phyloP scores from a whole-genome alignment of 768 basidiomycete genomes.

The Naganishia vaughanmartiniae region DNA sequence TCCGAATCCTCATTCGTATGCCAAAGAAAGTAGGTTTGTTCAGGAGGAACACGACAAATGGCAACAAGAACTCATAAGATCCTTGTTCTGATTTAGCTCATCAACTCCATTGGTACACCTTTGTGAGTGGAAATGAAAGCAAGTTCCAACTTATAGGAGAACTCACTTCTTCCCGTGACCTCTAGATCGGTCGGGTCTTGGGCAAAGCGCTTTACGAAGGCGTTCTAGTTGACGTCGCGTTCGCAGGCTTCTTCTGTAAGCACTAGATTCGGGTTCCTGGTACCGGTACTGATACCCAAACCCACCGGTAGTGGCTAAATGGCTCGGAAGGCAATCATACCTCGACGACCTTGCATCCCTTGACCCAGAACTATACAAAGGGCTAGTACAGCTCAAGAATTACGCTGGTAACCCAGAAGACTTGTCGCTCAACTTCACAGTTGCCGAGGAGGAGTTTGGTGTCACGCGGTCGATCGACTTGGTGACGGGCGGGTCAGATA shows the following conservation, averaged over 20 bases:
- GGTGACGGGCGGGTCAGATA: conserved; percentile 73
- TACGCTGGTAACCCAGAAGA: conserved; percentile 84
- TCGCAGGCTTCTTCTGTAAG: conserved; percentile 80
- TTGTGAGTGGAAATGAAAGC: conserved; percentile 48
- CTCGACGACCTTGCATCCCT: conserved; percentile 88
- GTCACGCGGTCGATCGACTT: conserved; percentile 72
- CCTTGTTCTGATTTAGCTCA: conserved; percentile 56
- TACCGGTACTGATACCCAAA: not conserved
- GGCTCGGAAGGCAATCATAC: conserved; percentile 84
- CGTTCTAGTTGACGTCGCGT: conserved; percentile 88
- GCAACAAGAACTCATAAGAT: not conserved
- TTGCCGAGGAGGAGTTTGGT: conserved; percentile 85
- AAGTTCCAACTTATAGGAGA: not conserved
- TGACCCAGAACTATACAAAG: conserved; percentile 87
- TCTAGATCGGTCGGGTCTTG: conserved; percentile 74
- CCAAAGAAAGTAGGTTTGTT: conserved; percentile 68
- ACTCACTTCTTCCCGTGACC: not conserved
- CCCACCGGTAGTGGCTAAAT: conserved; percentile 55
- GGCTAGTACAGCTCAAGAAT: conserved; percentile 87
- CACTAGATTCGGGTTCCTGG: conserved; percentile 52
- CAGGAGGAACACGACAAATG: not conserved
- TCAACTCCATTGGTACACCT: conserved; percentile 85
- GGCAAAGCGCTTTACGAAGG: conserved; percentile 97
- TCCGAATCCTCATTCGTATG: conserved; percentile 88
- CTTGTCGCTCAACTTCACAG: conserved; percentile 81